Evolutionary conservation across 2,329 filamentous ascomycete genomes (phyloP), one percentile per base, ranked within the genome.

Genomic region (Curvularia verruculosa): DNA sequence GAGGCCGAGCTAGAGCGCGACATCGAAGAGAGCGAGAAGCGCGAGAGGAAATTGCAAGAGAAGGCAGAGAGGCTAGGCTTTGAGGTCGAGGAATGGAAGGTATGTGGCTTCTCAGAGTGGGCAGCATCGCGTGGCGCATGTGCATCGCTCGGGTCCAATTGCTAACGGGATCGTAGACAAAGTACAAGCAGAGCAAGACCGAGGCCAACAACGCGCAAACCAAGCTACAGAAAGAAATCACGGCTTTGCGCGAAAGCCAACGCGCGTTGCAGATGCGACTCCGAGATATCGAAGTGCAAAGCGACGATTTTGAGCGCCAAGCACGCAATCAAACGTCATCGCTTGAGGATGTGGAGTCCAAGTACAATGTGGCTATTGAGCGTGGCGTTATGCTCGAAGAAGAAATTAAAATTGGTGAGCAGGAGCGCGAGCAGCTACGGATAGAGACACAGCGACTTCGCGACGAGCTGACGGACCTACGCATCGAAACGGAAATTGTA

Each of bases 41-140:
- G 92, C 69, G 94, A 98, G 80, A 86, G 92, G 62, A 83, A 87
- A 63, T 79, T 97, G 67, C 89, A 93, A 75, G 89, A 96, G 76
- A 96, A 94, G 80, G 89, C 91, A 0, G 94, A 98, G 77, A 85
- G 83, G 36, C 78, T 96, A 61, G 87, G 85, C 48, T 99, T 92
- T 72, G 93, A 98, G 77, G 93, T 95, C 0, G 92, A 98, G 56
- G 95, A 99, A 79, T 99, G 95, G 95, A 98, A 98, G 88, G 92
- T 94, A 81, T 77, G 85, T 73, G 18, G 18, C 23, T 39, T 10
- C n/a, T n/a, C n/a, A n/a, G n/a, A n/a, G 3, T 8, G 21, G 18
- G 43, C 9, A 13, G 13, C 34, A 26, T 29, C n/a, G 3, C 24
- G 13, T 9, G 8, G 44, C 55, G 44, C 13, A 44, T 39, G 3